Conservation (phyloP, 1,284 basidiomycete genomes). For the Cryptococcus sp. region DNA sequence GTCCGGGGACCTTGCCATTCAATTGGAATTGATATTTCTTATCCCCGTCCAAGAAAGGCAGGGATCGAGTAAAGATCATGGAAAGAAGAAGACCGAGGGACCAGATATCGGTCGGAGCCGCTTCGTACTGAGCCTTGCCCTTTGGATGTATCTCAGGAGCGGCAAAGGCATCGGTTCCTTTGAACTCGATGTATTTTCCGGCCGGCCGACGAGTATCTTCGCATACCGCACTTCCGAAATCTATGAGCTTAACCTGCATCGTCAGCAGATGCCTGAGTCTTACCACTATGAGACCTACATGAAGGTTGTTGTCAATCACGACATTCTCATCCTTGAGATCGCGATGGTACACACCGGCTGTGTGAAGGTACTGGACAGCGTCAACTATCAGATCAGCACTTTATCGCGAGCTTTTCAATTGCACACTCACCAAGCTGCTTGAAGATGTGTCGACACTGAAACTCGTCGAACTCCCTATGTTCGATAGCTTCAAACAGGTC, state of each 20-base stretch:
- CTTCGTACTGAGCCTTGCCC: conserved; percentile 48
- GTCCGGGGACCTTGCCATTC: conserved; percentile 29
- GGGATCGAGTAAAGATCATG: conserved; percentile 77
- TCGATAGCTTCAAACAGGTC: conserved; percentile 94
- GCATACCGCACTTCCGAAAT: conserved; percentile 84
- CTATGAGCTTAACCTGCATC: conserved; percentile 77
- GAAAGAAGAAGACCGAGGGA: conserved; percentile 84
- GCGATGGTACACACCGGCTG: conserved; percentile 74
- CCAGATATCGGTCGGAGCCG: conserved; percentile 83
- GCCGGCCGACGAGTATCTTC: conserved; percentile 60
- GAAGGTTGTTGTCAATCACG: conserved; percentile 69
- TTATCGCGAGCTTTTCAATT: background rate
- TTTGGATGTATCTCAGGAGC: conserved; percentile 59
- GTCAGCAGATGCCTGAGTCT: background rate
- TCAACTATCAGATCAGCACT: conserved; percentile 53
- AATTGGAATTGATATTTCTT: conserved; percentile 49
- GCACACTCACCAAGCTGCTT: conserved; percentile 58
- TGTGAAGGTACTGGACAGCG: conserved; percentile 71
- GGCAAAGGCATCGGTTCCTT: conserved; percentile 47
- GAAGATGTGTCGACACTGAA: conserved; percentile 74
- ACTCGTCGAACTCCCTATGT: conserved; percentile 72
- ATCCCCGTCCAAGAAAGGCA: conserved; percentile 62
- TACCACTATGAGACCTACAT: conserved; percentile 48
- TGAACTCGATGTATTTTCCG: conserved; percentile 70
- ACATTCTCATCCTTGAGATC: conserved; percentile 95